These are phyloP conservation scores for Hirschioporus abietinus DNA, from an alignment of 768 basidiomycete genomes.

Conservation along the genomic window DNA sequence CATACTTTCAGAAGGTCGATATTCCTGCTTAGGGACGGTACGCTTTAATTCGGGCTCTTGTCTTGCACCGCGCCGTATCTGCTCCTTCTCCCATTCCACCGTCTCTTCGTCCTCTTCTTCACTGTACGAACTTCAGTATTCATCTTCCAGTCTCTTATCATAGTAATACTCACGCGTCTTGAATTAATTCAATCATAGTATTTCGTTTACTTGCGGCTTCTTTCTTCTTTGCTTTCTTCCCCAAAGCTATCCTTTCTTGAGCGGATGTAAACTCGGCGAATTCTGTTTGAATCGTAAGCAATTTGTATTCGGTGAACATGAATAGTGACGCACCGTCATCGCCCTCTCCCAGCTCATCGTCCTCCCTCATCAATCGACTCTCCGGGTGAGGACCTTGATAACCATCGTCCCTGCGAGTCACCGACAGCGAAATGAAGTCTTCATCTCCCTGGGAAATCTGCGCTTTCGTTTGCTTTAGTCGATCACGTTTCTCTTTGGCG, in stretches of 20 bases:
- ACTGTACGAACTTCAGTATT: conserved; percentile 26
- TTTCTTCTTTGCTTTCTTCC: conserved; percentile 72
- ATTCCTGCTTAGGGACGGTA: conserved; percentile 44
- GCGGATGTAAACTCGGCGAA: conserved; percentile 86
- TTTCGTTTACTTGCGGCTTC: conserved; percentile 65
- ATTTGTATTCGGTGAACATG: background rate
- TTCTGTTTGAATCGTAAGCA: conserved; percentile 38
- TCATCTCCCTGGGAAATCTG: conserved; percentile 33
- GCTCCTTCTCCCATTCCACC: conserved; percentile 80
- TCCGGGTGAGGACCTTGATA: conserved; percentile 77
- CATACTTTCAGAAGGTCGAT: conserved; percentile 71
- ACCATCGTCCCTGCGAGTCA: conserved; percentile 49
- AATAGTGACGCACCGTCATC: conserved; percentile 64
- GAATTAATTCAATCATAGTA: conserved; percentile 75
- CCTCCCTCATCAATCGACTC: conserved; percentile 76
- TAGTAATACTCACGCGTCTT: conserved; percentile 58
- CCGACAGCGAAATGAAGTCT: conserved; percentile 76
- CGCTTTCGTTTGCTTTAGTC: conserved; percentile 40
- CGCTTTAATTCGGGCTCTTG: conserved; percentile 30
- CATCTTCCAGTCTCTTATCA: background rate
- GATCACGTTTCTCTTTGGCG: conserved; percentile 73
- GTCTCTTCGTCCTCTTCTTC: conserved; percentile 84
- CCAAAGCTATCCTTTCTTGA: conserved; percentile 78
- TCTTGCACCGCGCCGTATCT: conserved; percentile 71
- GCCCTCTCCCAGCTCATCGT: conserved; percentile 83